A percentile compares a stretch with the other conserved stretches of the same genome.
Evolutionary conservation across 108 stramenopile species (phyloP).

Genomic region (Nitzschia inconspicua): DNA sequence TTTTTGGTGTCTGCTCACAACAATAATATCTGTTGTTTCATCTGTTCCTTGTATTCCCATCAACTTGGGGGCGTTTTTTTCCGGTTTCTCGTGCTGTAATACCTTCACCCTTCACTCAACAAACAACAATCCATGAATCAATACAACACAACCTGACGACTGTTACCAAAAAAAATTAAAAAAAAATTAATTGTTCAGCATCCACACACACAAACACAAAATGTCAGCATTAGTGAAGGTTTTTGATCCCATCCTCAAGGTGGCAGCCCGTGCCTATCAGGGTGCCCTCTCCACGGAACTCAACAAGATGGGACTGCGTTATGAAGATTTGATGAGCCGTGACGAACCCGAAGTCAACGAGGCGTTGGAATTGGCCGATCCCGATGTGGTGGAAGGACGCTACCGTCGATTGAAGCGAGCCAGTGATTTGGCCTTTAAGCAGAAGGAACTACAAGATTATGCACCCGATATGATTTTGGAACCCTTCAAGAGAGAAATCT

Average conservation of each 20-base stretch:
- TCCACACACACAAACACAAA: constrained; percentile 10
- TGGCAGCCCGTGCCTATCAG: constrained; percentile 60
- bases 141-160: background rate
- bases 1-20: too few relatives aligned
- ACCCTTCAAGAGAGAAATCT: constrained; percentile 75
- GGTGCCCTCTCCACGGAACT: constrained; percentile 49
- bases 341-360: constrained; percentile 72
- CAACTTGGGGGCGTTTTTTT: too few relatives aligned
- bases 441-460: constrained; percentile 81
- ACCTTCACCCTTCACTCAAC: too few relatives aligned
- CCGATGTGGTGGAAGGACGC: constrained; percentile 75
- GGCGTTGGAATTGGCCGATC: constrained; percentile 77
- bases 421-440: constrained; percentile 82
- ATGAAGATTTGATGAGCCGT: constrained; percentile 83
- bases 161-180: background rate
- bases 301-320: constrained; percentile 77
- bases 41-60: too few relatives aligned
- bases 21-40: too few relatives aligned
- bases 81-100: too few relatives aligned
- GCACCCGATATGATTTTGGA: constrained; percentile 64
- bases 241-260: constrained; percentile 67
- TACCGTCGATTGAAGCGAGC: constrained; percentile 86
- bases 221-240: constrained; percentile 28
- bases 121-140: background rate
- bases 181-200: constrained; percentile 14